Conservation (phyloP, 345 rosid species). For the Cardiospermum halicacabum region DNA sequence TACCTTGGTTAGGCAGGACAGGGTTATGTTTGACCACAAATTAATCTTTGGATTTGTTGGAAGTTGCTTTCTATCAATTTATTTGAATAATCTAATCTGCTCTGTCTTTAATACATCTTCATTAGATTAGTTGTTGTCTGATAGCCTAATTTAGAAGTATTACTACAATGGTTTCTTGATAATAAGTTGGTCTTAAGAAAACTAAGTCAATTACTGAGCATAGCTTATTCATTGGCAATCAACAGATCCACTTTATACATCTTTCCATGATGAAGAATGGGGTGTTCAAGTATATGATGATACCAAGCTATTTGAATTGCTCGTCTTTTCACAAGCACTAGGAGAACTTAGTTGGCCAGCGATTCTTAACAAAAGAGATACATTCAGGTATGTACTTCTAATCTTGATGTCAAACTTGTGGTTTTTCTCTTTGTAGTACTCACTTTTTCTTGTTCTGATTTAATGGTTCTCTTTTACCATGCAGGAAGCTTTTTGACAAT, state of each 20-base stretch:
- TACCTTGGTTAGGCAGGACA: not conserved
- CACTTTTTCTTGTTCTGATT: not conserved
- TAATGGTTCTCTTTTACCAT: conserved; percentile 10
- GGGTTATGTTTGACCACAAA: not conserved
- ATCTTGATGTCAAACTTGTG: not conserved
- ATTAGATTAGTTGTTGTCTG: not conserved
- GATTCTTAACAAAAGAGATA: conserved; percentile 57
- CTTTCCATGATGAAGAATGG: conserved; percentile 86
- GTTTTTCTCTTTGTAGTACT: not conserved
- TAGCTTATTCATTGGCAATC: not conserved
- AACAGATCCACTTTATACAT: conserved; percentile 58
- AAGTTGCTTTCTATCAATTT: not conserved
- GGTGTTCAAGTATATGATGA: conserved; percentile 81
- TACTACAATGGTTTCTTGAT: no score
- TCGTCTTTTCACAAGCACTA: conserved; percentile 88
- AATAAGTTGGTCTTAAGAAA: not conserved
- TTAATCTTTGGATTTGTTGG: not conserved
- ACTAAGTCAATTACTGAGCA: not conserved
- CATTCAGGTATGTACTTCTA: conserved; percentile 49
- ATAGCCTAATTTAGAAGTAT: not conserved
- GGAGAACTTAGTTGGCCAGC: conserved; percentile 90
- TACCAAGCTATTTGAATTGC: conserved; percentile 70
- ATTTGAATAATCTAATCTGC: not conserved
- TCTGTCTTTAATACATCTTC: not conserved
- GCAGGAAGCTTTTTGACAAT: conserved; percentile 71